Base-by-base conservation (phyloP, 23 red algal species). In the Gracilaria domingensis region DNA sequence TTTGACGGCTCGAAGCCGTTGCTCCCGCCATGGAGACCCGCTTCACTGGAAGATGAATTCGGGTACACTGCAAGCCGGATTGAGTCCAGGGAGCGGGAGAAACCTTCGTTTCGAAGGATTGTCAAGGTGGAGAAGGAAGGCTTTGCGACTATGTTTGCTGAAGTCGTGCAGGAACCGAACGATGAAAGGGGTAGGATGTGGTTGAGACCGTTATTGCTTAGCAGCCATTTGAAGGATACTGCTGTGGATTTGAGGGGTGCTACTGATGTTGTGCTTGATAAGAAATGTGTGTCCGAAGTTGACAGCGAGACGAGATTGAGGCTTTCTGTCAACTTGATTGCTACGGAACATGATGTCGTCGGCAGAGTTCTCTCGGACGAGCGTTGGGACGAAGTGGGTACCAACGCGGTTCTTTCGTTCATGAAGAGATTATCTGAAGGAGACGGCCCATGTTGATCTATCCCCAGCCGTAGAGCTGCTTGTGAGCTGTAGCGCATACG, bases 1-100 rank as follows among this genome's bases (percentile, higher is more conserved):
- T 90, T 90, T 58, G 87, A 90, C 73, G 87, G 87, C n/a, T 76
- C 87, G 28, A 60, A 76, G 14, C 87, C 87, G 12, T 23, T 90
- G 37, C 74, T 90, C 18, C 87, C 87, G 0, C 87, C 87, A 21
- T 90, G 87, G 87, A 48, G 64, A 32, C 87, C 87, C 12, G 30
- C 72, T 2, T 76, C 72, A 20, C 53, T 90, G 38, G 87, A 90
- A 44, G 71, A 54, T 39, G 87, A 80, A 29, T 90, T 90, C 37
- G 28, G 45, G 0, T 90, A 90, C 62, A 53, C 47, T 25, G 87
- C 87, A 4, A 45, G 25, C 5, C 73, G 87, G 12, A 55, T 90
- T 13, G 74, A 59, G 34, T 69, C 38, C 4, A 26, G 87, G 24
- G 74, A 90, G 49, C 57, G 30, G 36, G 33, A 57, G 8, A 17